Base-by-base conservation (phyloP, 495 filamentous ascomycete genomes). In the Copromyces sp. region DNA sequence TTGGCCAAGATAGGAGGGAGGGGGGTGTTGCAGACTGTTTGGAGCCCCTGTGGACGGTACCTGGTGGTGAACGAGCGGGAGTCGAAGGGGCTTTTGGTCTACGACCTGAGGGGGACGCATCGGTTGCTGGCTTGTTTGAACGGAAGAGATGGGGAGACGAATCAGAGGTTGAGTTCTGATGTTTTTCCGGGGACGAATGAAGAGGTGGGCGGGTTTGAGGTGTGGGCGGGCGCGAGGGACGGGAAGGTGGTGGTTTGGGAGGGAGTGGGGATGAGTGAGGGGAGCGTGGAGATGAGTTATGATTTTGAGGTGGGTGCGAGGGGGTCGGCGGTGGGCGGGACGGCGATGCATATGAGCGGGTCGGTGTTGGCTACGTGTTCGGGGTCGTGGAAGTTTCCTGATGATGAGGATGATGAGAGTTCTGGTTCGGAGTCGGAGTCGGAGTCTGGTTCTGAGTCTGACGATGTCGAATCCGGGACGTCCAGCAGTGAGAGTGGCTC, bases 41-140 rank as follows among this genome's bases (percentile, higher is more conserved):
- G 93, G 94, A 95, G 92, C 75, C 87, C 89, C 0, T 95, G 93
- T 82, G 95, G 93, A n/a, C 84, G 89, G 73, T 98, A 97, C 81
- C 81, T 99, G 40, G 90, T 93, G 76, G 88, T 97, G 17, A 91
- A 89, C n/a, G 96, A 98, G 84, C 87, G 96, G 41, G 89, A 88
- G 75, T 91, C 93, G 69, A 84, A 87, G 45, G 91, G 89, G 7
- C 78, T 97, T 11, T 78, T 92, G 69, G 86, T 97, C 3, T 98
- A 94, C 82, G 95, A 99, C 82, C 84, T 98, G 38, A 86, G 96
- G 16, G 90, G 91, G 6, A 87, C 88, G 9, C 87, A 90, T 1
- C 85, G 88, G 75, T 80, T 90, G 75, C 82, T 99, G 8, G 90
- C 89, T 17, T 89, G 87, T 81, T 82, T 98, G 69, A 83, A 81